Evolutionary conservation across 1,284 basidiomycete species (phyloP).

Genomic region (Sporisorium sorghi): DNA sequence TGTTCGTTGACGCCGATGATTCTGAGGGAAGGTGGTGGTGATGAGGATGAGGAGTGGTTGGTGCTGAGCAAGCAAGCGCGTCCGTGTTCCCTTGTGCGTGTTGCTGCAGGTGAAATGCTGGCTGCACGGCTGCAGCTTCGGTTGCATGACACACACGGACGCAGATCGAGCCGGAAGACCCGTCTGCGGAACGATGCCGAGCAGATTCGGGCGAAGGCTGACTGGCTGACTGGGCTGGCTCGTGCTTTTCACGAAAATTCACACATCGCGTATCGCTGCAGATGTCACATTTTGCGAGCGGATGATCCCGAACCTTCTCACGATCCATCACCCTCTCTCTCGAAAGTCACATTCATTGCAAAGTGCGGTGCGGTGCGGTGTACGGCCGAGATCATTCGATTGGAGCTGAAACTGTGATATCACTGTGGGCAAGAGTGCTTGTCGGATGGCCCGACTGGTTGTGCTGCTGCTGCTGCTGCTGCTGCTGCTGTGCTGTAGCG

Average conservation of each 20-base stretch:
- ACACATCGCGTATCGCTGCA: conserved; percentile 4
- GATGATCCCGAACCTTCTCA: too few relatives aligned
- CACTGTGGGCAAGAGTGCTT: too few relatives aligned
- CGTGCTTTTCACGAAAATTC: conserved; percentile 3
- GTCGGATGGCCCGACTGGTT: too few relatives aligned
- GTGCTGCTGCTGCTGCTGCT: neutral
- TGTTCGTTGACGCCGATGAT: neutral
- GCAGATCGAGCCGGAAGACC: conserved; percentile 10
- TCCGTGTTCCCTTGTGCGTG: neutral
- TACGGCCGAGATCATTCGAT: too few relatives aligned
- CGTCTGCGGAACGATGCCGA: neutral
- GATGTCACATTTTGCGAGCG: conserved; percentile 18
- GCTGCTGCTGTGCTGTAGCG: conserved; percentile 7
- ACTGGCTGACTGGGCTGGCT: neutral
- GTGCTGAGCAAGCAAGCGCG: neutral
- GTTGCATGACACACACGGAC: conserved; percentile 1
- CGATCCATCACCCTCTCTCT: too few relatives aligned
- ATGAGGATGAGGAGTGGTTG: neutral
- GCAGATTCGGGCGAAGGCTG: too few relatives aligned
- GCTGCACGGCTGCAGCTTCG: too few relatives aligned
- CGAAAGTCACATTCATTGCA: too few relatives aligned
- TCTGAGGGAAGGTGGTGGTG: neutral
- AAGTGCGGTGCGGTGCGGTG: too few relatives aligned
- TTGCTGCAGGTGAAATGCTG: conserved; percentile 1
- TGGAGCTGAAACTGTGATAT: neutral